Base-by-base conservation (phyloP, 2,329 filamentous ascomycete genomes). In the Beauveria pseudobassiana region DNA sequence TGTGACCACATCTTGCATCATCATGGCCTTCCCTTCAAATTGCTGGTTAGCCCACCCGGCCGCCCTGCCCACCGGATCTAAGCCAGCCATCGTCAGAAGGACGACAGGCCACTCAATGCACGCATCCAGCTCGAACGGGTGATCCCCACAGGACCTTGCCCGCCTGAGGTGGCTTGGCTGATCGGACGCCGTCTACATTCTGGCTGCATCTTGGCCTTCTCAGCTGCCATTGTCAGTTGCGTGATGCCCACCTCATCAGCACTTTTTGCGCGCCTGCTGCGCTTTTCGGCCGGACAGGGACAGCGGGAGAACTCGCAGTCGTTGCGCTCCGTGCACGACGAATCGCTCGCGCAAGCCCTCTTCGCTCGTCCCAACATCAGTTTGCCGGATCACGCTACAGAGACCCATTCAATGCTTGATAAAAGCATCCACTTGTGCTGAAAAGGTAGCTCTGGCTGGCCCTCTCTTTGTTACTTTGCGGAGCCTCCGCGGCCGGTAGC, bases 401-500 rank as follows among this genome's bases (percentile, higher is more conserved):
- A 20, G 38, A 43, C 34, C 56, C 48, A 38, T 59, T 59, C 46
- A 45, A 22, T 22, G 56, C 38, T 52, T 34, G 38, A 30, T 10
- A 51, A 45, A n/a, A 42, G 22, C 46, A 24, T 51, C 56, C 56
- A 59, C 56, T 38, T 20, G 56, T 38, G 56, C 56, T 60, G 45
- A 50, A 58, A 58, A 26, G 28, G 43, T 28, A 38, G 34, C n/a
- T 51, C 40, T 52, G 48, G 58, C 40, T 52, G 48, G 58, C 58
- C 38, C 58, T 60, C 20, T 59, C 16, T 46, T 38, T 26, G 26
- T 26, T 60, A 10, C 34, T 16, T 38, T 38, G 58, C 49, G 58
- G 58, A 60, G 22, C 48, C 58, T 42, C 46, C 42, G 40, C 46
- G 48, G 49, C 58, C 58, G 58, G 58, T 48, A 60, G 58, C 58